These are phyloP conservation scores for Lumnitzera littorea DNA, from an alignment of 345 rosid species.

Conservation along the genomic window DNA sequence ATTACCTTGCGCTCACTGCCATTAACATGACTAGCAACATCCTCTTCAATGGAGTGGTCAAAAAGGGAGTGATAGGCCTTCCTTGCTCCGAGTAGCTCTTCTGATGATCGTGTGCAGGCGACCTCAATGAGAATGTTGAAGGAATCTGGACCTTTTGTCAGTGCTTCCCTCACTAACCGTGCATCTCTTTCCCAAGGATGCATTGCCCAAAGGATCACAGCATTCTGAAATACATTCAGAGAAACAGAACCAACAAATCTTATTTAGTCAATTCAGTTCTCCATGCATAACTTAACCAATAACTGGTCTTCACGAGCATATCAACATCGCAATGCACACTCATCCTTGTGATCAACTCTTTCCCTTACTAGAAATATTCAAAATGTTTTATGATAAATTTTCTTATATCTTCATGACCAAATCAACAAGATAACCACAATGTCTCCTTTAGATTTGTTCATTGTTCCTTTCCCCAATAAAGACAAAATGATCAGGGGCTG, in stretches of 20 bases:
- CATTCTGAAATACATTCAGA: slow-evolving; percentile 36
- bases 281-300: too few species aligned
- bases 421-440: too few species aligned
- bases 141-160: slow-evolving; percentile 39
- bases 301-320: too few species aligned
- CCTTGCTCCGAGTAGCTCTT: slow-evolving; percentile 71
- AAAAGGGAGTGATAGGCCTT: slow-evolving; percentile 91
- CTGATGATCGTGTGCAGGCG: slow-evolving; percentile 74
- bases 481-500: too few species aligned
- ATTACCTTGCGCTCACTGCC: slow-evolving; percentile 49
- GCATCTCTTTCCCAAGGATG: slow-evolving; percentile 99
- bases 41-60: slow-evolving; percentile 75
- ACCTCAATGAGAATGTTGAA: slow-evolving; percentile 60
- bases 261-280: too few species aligned
- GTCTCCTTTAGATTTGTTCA: too few species aligned
- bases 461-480: too few species aligned
- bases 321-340: neutral
- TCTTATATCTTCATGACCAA: too few species aligned
- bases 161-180: slow-evolving; percentile 55
- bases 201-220: slow-evolving; percentile 59
- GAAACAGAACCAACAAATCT: too few species aligned
- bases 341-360: neutral
- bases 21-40: slow-evolving; percentile 45
- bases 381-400: too few species aligned
- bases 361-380: neutral